A percentile compares a stretch with the other conserved stretches of the same genome.
These are phyloP conservation scores for Camelina neglecta DNA, from an alignment of 345 rosid species.

Conservation along the genomic window DNA sequence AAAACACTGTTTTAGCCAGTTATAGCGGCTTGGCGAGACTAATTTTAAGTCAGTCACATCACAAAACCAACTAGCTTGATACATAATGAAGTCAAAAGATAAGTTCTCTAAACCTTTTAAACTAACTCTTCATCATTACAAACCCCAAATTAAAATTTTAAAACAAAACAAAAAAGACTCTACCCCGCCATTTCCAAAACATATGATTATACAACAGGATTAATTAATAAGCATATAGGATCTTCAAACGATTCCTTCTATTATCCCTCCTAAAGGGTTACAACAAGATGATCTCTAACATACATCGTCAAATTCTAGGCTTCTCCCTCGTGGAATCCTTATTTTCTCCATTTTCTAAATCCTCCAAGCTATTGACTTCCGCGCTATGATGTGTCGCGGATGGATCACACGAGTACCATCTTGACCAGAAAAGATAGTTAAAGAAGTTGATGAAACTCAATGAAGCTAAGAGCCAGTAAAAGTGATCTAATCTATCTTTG, in stretches of 20 bases:
- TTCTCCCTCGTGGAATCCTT: slow-evolving; percentile 20
- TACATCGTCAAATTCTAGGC: slow-evolving; percentile 26
- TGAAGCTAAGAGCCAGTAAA: slow-evolving; percentile 72
- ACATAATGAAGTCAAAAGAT: slow-evolving; percentile 15
- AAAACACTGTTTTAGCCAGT: slow-evolving; percentile 2
- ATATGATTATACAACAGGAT: slow-evolving; percentile 39
- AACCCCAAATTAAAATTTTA: not conserved
- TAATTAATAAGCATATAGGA: slow-evolving; percentile 30
- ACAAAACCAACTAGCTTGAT: slow-evolving; percentile 34
- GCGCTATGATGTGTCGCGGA: slow-evolving; percentile 49
- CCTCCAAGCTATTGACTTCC: slow-evolving; percentile 47
- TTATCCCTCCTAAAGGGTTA: not conserved
- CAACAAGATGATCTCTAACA: slow-evolving; percentile 16
- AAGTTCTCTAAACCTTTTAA: slow-evolving; percentile 37
- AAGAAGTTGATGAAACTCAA: slow-evolving; percentile 62
- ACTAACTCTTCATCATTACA: slow-evolving; percentile 42
- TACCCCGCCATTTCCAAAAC: slow-evolving; percentile 39
- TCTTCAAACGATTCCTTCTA: slow-evolving; percentile 28
- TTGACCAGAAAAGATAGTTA: slow-evolving; percentile 58
- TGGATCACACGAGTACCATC: slow-evolving; percentile 59
- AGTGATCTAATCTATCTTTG: slow-evolving; percentile 61
- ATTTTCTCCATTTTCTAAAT: slow-evolving; percentile 28
- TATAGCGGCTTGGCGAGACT: slow-evolving; percentile 3
- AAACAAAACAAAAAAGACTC: slow-evolving; percentile 19
- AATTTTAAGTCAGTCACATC: not conserved